Evolutionary conservation across 2,329 filamentous ascomycete species (phyloP).

Genomic region (Metarhizium album): DNA sequence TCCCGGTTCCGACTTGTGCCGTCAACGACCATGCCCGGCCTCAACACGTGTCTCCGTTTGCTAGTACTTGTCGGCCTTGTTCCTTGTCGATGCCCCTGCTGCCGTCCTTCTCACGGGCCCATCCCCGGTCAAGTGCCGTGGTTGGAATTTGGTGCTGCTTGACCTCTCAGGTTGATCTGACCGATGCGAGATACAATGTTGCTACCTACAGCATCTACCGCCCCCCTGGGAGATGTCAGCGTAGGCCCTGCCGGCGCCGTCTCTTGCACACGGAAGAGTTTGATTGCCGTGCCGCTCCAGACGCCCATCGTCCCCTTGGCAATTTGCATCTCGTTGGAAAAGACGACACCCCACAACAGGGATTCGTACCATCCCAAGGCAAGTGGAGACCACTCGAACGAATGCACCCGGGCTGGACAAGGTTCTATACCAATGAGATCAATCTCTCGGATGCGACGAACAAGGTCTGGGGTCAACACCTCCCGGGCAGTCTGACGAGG

Average conservation of each 20-base stretch:
- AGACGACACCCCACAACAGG: constrained; percentile 86
- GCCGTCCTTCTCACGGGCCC: constrained; percentile 2
- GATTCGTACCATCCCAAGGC: constrained; percentile 94
- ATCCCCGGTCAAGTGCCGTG: constrained; percentile 7
- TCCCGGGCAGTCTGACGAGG: constrained; percentile 37
- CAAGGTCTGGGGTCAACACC: constrained; percentile 30
- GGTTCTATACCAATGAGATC: constrained; percentile 64
- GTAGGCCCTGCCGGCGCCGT: constrained; percentile 70
- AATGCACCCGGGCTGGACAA: constrained; percentile 65
- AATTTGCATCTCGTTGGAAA: constrained; percentile 80
- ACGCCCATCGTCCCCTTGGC: constrained; percentile 80
- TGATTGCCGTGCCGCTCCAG: constrained; percentile 86
- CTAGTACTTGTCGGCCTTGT: background rate
- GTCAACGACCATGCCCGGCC: background rate
- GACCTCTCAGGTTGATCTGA: constrained; percentile 57
- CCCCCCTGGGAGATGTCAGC: constrained; percentile 73
- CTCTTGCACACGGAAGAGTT: constrained; percentile 82
- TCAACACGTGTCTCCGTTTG: background rate
- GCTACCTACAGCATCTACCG: constrained; percentile 86
- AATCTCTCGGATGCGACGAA: constrained; percentile 47
- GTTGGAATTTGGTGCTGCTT: constrained; percentile 12
- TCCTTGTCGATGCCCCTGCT: too few relatives aligned
- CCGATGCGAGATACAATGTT: constrained; percentile 82
- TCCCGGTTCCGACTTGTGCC: background rate
- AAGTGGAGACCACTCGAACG: constrained; percentile 88